Evolutionary conservation across 2,329 filamentous ascomycete genomes (phyloP).

Genomic region (Exophiala bonariae): DNA sequence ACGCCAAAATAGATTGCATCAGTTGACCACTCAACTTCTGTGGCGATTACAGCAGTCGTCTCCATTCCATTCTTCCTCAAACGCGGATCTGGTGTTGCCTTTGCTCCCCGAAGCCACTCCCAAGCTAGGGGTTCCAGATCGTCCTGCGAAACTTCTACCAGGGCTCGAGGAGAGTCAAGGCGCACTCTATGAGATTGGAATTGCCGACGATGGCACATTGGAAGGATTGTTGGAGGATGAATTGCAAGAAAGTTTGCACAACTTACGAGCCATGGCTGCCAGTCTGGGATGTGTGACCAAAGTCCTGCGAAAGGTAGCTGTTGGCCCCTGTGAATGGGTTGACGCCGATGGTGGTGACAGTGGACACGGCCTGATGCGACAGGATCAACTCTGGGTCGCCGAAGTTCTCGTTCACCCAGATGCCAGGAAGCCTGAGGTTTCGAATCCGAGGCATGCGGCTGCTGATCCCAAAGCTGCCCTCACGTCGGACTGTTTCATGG

Average conservation of each 20-base stretch:
- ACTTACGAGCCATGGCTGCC: constrained; percentile 85
- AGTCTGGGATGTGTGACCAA: constrained; percentile 85
- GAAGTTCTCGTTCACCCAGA: constrained; percentile 86
- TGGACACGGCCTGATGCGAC: constrained; percentile 25
- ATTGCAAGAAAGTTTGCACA: constrained; percentile 84
- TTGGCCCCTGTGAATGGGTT: constrained; percentile 73
- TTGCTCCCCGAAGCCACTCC: constrained; percentile 65
- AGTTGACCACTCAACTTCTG: constrained; percentile 89
- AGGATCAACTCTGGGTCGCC: constrained; percentile 75
- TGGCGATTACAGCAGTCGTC: constrained; percentile 96
- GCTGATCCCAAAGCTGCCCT: constrained; percentile 4
- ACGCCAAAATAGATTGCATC: constrained; percentile 80
- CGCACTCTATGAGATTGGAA: constrained; percentile 93
- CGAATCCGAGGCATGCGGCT: constrained; percentile 1
- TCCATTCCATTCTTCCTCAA: constrained; percentile 80
- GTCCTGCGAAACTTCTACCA: constrained; percentile 59
- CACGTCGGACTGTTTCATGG: background rate
- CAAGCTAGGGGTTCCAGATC: constrained; percentile 57
- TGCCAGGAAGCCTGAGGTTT: constrained; percentile 10
- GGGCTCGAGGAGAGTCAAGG: constrained; percentile 91
- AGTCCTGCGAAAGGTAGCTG: constrained; percentile 75
- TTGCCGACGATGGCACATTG: constrained; percentile 89
- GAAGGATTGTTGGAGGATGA: constrained; percentile 87
- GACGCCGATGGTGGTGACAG: constrained; percentile 23
- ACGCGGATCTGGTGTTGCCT: constrained; percentile 72